Evolutionary conservation across 169 alveolate species (phyloP), one percentile per base, ranked within the genome.

Genomic region (Pseudocohnilembus persalinus): DNA sequence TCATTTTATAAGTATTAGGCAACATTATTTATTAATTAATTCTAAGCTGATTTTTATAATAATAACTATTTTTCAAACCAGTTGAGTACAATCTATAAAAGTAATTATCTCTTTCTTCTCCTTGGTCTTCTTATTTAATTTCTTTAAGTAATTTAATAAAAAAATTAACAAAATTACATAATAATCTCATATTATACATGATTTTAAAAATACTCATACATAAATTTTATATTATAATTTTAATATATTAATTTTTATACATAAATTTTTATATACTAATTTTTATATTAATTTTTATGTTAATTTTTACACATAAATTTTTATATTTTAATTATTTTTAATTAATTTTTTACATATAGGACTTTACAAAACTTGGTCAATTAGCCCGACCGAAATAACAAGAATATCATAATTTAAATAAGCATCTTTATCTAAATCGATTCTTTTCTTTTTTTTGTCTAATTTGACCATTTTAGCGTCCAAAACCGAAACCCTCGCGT

Each of bases 401-500:
- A 72, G 65, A 82, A 76, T 77, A 73, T 83, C 88, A 81, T 77
- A 83, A 73, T 89, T 88, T 49, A 85, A 73, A 28, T 82, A 76
- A 6, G 88, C 83, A 85, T 83, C 83, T 68, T 86, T 80, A 75
- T 86, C 86, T 26, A 93, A 89, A 29, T 87, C 82, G 29, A 95
- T 90, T 76, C 88, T 81, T 81, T 93, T 92, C 30, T 87, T 91
- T 27, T 87, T 81, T 81, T 95, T 90, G 72, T 95, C 96, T 65
- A 96, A 91, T 64, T 92, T 96, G 65, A 94, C 92, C 92, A 95
- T 93, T 78, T 96, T 92, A 4, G 97, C 95, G 89, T 96, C 96
- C 29, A 96, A 91, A 26, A 96, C 96, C 74, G 93, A 90, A 0
- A 96, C 95, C 88, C 98, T 87, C 63, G 93, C 94, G 89, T 96